A percentile compares a stretch with the other conserved stretches of the same genome.
phyloP scores from a whole-genome alignment of 257 asterid genomes.

The Linderniella brevidens region DNA sequence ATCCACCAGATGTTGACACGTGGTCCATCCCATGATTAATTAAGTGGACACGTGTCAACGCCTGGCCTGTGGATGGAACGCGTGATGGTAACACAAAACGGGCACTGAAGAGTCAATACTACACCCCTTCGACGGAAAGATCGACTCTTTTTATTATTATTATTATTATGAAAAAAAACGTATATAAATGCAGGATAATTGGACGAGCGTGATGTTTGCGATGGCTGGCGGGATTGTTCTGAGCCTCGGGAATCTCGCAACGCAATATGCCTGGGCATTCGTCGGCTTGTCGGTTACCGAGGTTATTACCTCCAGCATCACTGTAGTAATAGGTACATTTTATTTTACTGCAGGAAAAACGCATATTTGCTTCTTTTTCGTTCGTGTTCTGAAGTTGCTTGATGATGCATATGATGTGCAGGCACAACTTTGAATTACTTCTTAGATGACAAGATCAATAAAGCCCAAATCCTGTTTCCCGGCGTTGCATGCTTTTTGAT shows the following conservation, averaged over 20 bases:
- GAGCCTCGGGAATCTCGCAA: conserved; percentile 77
- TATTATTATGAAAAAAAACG: too few relatives aligned
- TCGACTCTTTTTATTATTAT: too few relatives aligned
- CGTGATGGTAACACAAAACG: too few relatives aligned
- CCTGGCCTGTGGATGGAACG: too few relatives aligned
- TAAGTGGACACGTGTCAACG: too few relatives aligned
- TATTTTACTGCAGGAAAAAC: not conserved
- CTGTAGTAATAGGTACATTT: conserved; percentile 73
- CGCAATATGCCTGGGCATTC: conserved; percentile 92
- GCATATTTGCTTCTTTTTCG: not conserved
- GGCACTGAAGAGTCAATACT: too few relatives aligned
- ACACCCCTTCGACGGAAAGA: too few relatives aligned
- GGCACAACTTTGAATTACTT: conserved; percentile 87
- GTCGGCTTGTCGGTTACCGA: conserved; percentile 89
- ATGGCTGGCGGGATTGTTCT: conserved; percentile 85
- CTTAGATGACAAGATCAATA: conserved; percentile 76
- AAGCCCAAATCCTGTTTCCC: conserved; percentile 80
- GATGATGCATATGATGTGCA: conserved; percentile 15
- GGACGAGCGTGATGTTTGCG: conserved; percentile 71
- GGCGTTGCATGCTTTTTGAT: conserved; percentile 85
- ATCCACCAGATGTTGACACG: too few relatives aligned
- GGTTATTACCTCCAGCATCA: conserved; percentile 70
- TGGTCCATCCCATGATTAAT: too few relatives aligned
- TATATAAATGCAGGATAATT: conserved; percentile 45
- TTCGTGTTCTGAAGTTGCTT: not conserved